phyloP scores from a whole-genome alignment of 495 filamentous ascomycete species.

The Hamigera avellanea region DNA sequence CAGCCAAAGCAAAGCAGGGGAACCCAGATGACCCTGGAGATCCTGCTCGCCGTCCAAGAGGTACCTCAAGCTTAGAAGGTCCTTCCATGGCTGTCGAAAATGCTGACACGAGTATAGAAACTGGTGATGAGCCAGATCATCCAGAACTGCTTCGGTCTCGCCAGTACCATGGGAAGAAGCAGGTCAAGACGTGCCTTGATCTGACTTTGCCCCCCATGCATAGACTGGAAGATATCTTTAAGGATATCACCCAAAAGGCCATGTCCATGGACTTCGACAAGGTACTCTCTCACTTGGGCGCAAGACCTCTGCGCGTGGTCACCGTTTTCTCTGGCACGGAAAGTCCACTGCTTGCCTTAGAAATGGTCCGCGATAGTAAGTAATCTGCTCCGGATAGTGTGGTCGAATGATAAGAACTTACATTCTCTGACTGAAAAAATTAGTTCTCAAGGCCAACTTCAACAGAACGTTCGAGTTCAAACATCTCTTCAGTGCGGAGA shows the following conservation, averaged over 20 bases:
- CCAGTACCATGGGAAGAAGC: too few relatives aligned
- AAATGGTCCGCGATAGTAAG: constrained; percentile 36
- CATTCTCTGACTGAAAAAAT: constrained; percentile 9
- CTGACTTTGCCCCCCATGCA: constrained; percentile 31
- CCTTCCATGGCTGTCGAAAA: too few relatives aligned
- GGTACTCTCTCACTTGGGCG: constrained; percentile 24
- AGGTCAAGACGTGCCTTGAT: constrained; percentile 18
- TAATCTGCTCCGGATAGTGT: constrained; percentile 1
- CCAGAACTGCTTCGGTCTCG: too few relatives aligned
- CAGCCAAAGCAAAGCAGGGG: too few relatives aligned
- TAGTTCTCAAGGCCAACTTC: constrained; percentile 19
- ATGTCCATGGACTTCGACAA: constrained; percentile 20
- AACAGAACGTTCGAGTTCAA: constrained; percentile 30
- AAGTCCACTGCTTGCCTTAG: constrained; percentile 57
- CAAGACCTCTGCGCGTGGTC: constrained; percentile 44
- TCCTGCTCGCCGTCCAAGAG: too few relatives aligned
- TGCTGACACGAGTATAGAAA: too few relatives aligned
- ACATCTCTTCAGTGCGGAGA: constrained; percentile 72
- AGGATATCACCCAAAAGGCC: constrained; percentile 30
- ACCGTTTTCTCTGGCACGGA: constrained; percentile 84
- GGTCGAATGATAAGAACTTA: not conserved
- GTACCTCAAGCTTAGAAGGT: too few relatives aligned
- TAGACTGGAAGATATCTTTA: constrained; percentile 38
- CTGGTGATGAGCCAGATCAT: too few relatives aligned
- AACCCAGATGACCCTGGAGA: too few relatives aligned